Evolutionary conservation across 305 asterid species (phyloP).

Genomic region (Lippia alba): DNA sequence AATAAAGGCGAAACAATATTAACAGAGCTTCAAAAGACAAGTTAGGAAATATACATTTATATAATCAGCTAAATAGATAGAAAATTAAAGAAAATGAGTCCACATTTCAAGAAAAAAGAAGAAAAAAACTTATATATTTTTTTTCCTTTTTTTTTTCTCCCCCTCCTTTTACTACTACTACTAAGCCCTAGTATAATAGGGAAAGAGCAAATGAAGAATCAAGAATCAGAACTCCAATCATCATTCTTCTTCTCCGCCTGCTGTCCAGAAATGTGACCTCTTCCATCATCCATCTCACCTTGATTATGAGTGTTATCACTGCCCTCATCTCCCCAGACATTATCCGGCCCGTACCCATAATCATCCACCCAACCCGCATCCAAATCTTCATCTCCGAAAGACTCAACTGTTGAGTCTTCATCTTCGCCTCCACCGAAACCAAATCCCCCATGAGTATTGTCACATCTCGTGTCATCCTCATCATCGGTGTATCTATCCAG

Average conservation of each 20-base stretch:
- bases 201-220: neutral
- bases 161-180: neutral
- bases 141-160: neutral
- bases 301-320: conserved; percentile 16
- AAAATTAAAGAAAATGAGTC: neutral
- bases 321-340: conserved; percentile 25
- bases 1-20: too few species aligned
- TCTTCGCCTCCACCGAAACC: conserved; percentile 40
- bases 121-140: neutral
- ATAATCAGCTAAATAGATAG: neutral
- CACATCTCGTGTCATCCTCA: conserved; percentile 3
- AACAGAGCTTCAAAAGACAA: too few species aligned
- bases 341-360: conserved; percentile 30
- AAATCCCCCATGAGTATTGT: conserved; percentile 20
- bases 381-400: conserved; percentile 41
- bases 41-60: conserved; percentile 1
- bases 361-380: conserved; percentile 39
- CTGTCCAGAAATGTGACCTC: conserved; percentile 1
- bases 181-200: neutral
- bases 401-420: conserved; percentile 47
- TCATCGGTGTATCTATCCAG: conserved; percentile 29
- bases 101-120: neutral
- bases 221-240: conserved; percentile 4
- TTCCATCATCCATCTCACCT: conserved; percentile 29
- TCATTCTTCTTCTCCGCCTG: conserved; percentile 11